Evolutionary conservation across 2,329 filamentous ascomycete species (phyloP), one percentile per base, ranked within the genome.

Genomic region (Aspergillus transmontanensis): DNA sequence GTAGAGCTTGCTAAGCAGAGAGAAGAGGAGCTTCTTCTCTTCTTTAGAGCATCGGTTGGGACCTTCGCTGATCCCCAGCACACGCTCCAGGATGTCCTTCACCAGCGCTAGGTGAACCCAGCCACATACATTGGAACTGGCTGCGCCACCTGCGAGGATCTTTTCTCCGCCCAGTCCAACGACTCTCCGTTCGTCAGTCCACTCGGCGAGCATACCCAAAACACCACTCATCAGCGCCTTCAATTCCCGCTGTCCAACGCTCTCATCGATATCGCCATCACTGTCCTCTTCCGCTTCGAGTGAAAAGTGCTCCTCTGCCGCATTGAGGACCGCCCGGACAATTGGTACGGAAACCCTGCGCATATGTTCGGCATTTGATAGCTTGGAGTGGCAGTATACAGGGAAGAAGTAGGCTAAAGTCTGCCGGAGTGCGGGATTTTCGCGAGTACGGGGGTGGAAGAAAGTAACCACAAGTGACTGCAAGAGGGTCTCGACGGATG

Each of bases 391-490:
- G 77, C 92, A 95, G 81, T 96, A 98, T 0, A 97, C 94, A 0
- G 94, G 94, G 41, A 98, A 82, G 84, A 97, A 97, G 78, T 98
- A 98, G 68, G 92, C 93, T 59, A 98, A 83, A 0, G 92, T 90
- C 77, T 98, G 94, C 26, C 93, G 85, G 7, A 97, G 88, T 10
- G 89, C 89, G 68, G 94, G 90, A 73, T 97, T 97, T 32, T 86
- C 84, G 0, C 87, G 85, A 4, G 91, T 95, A 5, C 91, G 87
- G 0, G 94, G 93, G 72, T 96, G 90, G 77, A 98, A 98, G 80
- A 96, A 98, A 10, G 91, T 88, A 5, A 96, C 83, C 1, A 96
- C 88, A 4, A 97, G 87, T 1, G 90, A 90, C 78, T 91, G 93
- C 58, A 98, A 86, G n/a, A 98, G 84, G 21, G 85, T 82, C 69